A percentile compares a stretch with the other conserved stretches of the same genome.
These are phyloP conservation scores for Dianthus caryophyllus DNA, from an alignment of 148 eudicot species.

Conservation along the genomic window DNA sequence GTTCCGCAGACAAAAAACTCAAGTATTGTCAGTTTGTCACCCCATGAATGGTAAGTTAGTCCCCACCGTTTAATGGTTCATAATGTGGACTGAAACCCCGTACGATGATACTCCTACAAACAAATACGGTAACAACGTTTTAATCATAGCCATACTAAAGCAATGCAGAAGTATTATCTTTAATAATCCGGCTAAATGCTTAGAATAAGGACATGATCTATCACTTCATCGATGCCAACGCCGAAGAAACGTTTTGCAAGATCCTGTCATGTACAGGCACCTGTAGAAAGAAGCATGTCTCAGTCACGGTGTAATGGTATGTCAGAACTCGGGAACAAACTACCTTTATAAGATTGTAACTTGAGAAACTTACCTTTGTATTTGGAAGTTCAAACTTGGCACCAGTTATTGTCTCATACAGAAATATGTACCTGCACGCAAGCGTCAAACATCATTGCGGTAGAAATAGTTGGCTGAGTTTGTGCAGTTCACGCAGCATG, in stretches of 20 bases:
- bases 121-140: background rate
- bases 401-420: constrained; percentile 84
- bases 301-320: background rate
- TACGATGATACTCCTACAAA: background rate
- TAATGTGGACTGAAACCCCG: background rate
- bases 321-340: background rate
- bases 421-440: constrained; percentile 64
- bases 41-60: too few species aligned
- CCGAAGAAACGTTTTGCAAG: constrained; percentile 62
- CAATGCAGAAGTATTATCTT: background rate
- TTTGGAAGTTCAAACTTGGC: constrained; percentile 61
- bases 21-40: too few species aligned
- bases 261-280: constrained; percentile 81
- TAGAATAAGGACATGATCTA: too few species aligned
- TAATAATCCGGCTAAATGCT: too few species aligned
- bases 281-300: constrained; percentile 36
- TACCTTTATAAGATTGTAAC: too few species aligned
- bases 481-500: too few species aligned
- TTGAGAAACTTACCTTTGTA: constrained; percentile 48
- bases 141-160: background rate
- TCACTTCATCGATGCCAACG: constrained; percentile 46
- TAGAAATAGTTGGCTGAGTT: too few species aligned
- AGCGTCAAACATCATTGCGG: background rate
- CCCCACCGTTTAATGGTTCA: too few species aligned
- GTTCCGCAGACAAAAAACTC: too few species aligned